phyloP scores from a whole-genome alignment of 2,329 filamentous ascomycete species.

The Aspergillus fischeri region DNA sequence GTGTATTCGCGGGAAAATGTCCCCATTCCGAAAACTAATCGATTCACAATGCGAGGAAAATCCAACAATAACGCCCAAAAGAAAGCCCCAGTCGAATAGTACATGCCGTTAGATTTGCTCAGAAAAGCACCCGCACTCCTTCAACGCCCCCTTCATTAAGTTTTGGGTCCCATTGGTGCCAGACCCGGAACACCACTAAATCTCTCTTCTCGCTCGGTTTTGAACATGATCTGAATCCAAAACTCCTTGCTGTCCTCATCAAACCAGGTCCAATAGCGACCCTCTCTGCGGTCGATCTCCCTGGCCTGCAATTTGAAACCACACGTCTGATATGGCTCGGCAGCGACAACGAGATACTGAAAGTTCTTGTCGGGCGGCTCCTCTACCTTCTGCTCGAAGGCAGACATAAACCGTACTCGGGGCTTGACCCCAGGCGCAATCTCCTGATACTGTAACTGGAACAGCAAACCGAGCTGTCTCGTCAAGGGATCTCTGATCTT shows the following conservation, averaged over 20 bases:
- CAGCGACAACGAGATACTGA: conserved; percentile 91
- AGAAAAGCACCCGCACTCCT: not conserved
- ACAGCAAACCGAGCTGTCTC: conserved; percentile 83
- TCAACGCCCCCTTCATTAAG: conserved; percentile 14
- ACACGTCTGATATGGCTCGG: conserved; percentile 97
- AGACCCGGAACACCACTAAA: conserved; percentile 66
- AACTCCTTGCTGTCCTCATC: conserved; percentile 95
- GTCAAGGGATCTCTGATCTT: conserved; percentile 89
- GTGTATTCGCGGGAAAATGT: not conserved
- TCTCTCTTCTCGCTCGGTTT: conserved; percentile 94
- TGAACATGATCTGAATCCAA: conserved; percentile 96
- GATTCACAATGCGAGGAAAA: conserved; percentile 7
- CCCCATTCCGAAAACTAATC: not conserved
- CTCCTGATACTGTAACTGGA: conserved; percentile 94
- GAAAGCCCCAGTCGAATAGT: conserved; percentile 3
- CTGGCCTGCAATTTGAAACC: conserved; percentile 92
- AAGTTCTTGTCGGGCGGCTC: conserved; percentile 86
- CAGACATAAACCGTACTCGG: conserved; percentile 93
- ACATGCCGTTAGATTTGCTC: conserved; percentile 2
- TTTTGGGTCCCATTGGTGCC: conserved; percentile 44
- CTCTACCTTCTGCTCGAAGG: conserved; percentile 92
- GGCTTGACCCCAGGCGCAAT: conserved; percentile 71
- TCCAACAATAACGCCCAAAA: conserved; percentile 14
- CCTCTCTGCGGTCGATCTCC: conserved; percentile 86
- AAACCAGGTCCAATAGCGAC: conserved; percentile 89